Conservation (phyloP, 768 basidiomycete genomes). For the Dacryopinax spathularia region DNA sequence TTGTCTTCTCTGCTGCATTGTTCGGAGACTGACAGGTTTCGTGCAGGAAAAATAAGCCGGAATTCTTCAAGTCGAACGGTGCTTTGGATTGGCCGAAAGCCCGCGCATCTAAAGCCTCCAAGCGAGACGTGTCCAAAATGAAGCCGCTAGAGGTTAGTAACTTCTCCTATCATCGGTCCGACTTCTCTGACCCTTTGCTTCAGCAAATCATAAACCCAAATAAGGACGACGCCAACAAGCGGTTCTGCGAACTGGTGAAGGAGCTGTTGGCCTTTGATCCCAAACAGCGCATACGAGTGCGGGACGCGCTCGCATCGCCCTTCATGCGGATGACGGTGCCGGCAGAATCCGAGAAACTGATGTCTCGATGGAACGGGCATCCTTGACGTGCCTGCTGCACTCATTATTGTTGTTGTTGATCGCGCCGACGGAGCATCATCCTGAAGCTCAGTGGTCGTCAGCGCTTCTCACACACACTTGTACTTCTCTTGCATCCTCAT, state of each 20-base stretch:
- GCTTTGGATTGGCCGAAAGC: constrained; percentile 84
- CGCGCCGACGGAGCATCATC: no score
- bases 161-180: background rate
- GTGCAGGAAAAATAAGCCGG: constrained; percentile 63
- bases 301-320: constrained; percentile 73
- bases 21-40: constrained; percentile 37
- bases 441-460: no score
- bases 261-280: constrained; percentile 85
- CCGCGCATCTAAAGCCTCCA: constrained; percentile 74
- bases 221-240: constrained; percentile 49
- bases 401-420: no score
- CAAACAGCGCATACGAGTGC: constrained; percentile 69
- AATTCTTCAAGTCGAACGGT: constrained; percentile 75
- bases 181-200: constrained; percentile 7
- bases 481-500: background rate
- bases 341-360: constrained; percentile 1
- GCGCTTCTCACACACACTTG: background rate
- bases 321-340: constrained; percentile 41
- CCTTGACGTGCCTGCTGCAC: no score
- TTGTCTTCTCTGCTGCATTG: background rate
- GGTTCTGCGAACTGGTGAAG: constrained; percentile 78
- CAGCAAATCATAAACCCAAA: constrained; percentile 75
- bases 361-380: background rate
- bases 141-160: constrained; percentile 53
- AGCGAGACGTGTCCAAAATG: constrained; percentile 84